Conservation (phyloP, 202 grass and related monocot species). For the Zoysia matrella region DNA sequence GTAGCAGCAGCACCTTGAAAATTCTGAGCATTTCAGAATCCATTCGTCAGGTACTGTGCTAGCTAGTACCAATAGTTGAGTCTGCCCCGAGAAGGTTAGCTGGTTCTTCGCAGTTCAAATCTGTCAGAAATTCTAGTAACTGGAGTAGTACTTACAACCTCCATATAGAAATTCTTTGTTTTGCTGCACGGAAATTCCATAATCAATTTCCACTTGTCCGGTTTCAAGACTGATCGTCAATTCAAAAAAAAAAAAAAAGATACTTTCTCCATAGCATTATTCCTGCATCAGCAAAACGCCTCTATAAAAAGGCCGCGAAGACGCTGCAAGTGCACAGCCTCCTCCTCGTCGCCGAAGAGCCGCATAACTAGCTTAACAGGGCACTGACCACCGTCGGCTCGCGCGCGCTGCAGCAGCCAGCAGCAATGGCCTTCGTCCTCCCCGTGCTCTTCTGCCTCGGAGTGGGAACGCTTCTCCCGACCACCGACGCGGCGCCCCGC, state of each 20-base stretch:
- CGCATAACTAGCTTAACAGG: not conserved
- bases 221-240: not conserved
- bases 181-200: not conserved
- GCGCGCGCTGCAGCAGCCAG: no score
- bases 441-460: constrained; percentile 14
- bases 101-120: not conserved
- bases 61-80: not conserved
- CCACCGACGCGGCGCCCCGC: constrained; percentile 49
- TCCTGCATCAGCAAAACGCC: not conserved
- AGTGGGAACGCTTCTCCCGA: constrained; percentile 5
- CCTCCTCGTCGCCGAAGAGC: not conserved
- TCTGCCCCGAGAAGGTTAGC: not conserved
- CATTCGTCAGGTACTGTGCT: not conserved
- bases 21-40: not conserved
- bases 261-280: not conserved
- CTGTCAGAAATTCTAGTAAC: no score
- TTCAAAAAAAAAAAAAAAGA: no score
- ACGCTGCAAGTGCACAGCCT: not conserved
- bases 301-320: constrained; percentile 42
- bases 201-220: not conserved
- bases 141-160: no score
- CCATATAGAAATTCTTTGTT: not conserved
- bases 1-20: not conserved
- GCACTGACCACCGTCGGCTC: no score
- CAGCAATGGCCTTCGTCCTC: constrained; percentile 15